Conservation (phyloP, 257 asterid genomes). For the Solanum raphanifolium region DNA sequence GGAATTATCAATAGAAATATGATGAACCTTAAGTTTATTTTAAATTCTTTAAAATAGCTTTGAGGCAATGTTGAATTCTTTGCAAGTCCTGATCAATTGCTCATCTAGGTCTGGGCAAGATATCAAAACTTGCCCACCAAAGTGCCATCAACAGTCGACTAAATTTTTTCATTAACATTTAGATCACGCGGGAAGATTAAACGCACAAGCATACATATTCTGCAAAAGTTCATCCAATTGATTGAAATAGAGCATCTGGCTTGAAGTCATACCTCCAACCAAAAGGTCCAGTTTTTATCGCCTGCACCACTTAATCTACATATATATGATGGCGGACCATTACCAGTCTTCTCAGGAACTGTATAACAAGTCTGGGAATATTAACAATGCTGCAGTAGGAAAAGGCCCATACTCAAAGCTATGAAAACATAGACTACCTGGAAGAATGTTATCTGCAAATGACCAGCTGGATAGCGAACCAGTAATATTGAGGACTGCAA, state of each 20-base stretch:
- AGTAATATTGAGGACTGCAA: constrained; percentile 79
- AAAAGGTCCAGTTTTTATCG: constrained; percentile 80
- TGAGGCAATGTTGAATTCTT: neutral
- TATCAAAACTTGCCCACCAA: neutral
- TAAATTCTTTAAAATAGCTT: neutral
- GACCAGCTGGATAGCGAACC: constrained; percentile 97
- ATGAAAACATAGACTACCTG: constrained; percentile 48
- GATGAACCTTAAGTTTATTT: neutral
- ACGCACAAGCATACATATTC: neutral
- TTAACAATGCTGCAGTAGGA: constrained; percentile 12
- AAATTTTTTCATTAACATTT: neutral
- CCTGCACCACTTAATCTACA: constrained; percentile 77
- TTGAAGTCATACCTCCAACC: constrained; percentile 74
- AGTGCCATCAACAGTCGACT: neutral
- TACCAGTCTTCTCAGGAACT: constrained; percentile 51
- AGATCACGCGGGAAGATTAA: neutral
- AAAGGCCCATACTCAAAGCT: neutral
- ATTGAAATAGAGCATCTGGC: neutral
- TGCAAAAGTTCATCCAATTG: neutral
- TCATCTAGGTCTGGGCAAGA: neutral
- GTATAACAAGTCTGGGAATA: constrained; percentile 15
- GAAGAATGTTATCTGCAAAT: constrained; percentile 52
- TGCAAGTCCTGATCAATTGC: neutral
- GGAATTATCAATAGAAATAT: neutral
- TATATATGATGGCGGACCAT: constrained; percentile 71